Conservation (phyloP, 2,329 filamentous ascomycete genomes). For the Byssoonygena ceratinophila region DNA sequence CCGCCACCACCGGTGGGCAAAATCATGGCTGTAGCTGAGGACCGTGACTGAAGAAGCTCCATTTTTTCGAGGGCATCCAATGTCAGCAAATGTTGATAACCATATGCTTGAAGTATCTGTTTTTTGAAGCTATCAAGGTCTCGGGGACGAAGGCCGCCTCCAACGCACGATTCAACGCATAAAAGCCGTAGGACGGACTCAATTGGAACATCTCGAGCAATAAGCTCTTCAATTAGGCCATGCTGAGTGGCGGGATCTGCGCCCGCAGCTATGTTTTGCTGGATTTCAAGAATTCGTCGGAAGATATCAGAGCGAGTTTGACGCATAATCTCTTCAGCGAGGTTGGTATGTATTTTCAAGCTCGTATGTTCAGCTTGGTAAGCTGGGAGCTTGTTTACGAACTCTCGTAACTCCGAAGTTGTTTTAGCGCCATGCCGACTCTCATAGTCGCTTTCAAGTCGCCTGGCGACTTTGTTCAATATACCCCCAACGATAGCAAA, state of each 20-base stretch:
- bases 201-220: slow-evolving; percentile 72
- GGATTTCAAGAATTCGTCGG: slow-evolving; percentile 76
- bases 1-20: slow-evolving; percentile 60
- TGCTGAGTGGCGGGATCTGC: slow-evolving; percentile 82
- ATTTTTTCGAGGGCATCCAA: slow-evolving; percentile 81
- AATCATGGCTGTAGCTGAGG: slow-evolving; percentile 67
- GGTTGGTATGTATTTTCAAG: slow-evolving; percentile 78
- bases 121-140: slow-evolving; percentile 85
- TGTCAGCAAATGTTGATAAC: slow-evolving; percentile 87
- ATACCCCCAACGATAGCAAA: slow-evolving; percentile 87
- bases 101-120: slow-evolving; percentile 82
- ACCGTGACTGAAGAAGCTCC: slow-evolving; percentile 67
- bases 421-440: slow-evolving; percentile 76
- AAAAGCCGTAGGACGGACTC: slow-evolving; percentile 72
- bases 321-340: slow-evolving; percentile 93
- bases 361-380: slow-evolving; percentile 92
- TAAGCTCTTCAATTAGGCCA: slow-evolving; percentile 86
- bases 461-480: slow-evolving; percentile 80
- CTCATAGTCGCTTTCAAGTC: slow-evolving; percentile 79
- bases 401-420: slow-evolving; percentile 82
- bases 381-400: slow-evolving; percentile 83
- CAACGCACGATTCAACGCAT: slow-evolving; percentile 83
- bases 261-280: slow-evolving; percentile 88
- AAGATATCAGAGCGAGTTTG: slow-evolving; percentile 83
- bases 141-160: slow-evolving; percentile 74